Evolutionary conservation across 148 eudicot genomes (phyloP), one percentile per base, ranked within the genome.

Genomic region (Silene conica): DNA sequence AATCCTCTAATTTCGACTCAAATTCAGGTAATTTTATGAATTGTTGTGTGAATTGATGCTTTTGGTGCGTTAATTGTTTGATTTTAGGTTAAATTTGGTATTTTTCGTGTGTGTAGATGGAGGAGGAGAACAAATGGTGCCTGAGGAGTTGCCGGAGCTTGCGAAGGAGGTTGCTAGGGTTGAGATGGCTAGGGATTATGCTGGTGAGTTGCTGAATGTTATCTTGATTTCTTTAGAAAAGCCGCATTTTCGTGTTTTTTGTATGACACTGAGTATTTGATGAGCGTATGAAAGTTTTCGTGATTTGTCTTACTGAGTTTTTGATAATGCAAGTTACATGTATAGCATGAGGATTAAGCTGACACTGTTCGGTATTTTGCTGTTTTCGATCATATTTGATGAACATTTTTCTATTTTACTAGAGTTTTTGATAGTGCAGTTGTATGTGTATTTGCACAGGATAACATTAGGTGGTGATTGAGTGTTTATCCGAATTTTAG

Each of bases 91-190:
- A 50, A 50, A 50, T 12, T 50, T 50, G 16, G 55, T 13, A 4
- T 50, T 50, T 50, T 50, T 13, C 3, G 1, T 50, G 50, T 60
- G 56, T 50, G 22, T 55, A 74, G 92, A 74, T 81, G 82, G 85
- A 80, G 78, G 70, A 71, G 71, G 54, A 25, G 89, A 85, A 80
- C 62, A 72, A 73, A 75, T 86, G 72, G 77, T 80, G 85, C 88
- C 83, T 66, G 89, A 88, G 83, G 98, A 94, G 83, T 81, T 95
- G 18, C 89, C 88, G 50, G 82, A 91, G 12, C 88, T 95, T 54
- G 99, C 97, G 0, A 92, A 89, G 86, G 97, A 95, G 80, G 99
- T 95, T 77, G 93, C 92, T 13, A 85, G 94, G 88, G 92, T 95
- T 22, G 96, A 90, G 82, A 80, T 86, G 45, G 99, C 89, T 71